These are phyloP conservation scores for Glomus cerebriforme DNA, from an alignment of 192 early-diverging fungal species.

Conservation along the genomic window DNA sequence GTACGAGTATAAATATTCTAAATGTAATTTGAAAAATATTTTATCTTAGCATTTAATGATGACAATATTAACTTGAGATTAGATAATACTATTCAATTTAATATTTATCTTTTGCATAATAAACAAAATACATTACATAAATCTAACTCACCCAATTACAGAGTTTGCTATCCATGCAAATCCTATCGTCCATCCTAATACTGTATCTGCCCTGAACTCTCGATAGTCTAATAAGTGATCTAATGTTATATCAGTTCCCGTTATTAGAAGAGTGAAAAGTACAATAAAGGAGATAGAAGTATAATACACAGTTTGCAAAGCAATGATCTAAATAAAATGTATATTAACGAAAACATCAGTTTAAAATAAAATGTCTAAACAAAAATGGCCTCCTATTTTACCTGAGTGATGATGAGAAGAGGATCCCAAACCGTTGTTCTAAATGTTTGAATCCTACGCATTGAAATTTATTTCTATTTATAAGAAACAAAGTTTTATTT, in stretches of 20 bases:
- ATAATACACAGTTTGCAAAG: constrained; percentile 64
- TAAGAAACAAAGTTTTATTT: too few relatives aligned
- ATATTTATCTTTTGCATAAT: neutral
- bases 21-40: constrained; percentile 36
- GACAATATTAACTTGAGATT: neutral
- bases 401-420: constrained; percentile 51
- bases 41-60: constrained; percentile 24
- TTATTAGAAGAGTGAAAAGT: constrained; percentile 54
- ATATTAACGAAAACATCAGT: neutral
- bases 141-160: constrained; percentile 50
- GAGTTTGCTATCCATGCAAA: constrained; percentile 70
- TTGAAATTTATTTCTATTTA: neutral
- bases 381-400: constrained; percentile 24
- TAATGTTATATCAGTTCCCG: constrained; percentile 64
- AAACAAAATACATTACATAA: neutral
- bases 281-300: constrained; percentile 53
- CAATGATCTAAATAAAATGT: constrained; percentile 44
- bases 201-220: constrained; percentile 61
- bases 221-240: constrained; percentile 66
- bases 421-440: constrained; percentile 53
- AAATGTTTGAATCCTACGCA: constrained; percentile 41
- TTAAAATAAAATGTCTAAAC: neutral
- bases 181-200: constrained; percentile 68
- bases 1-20: constrained; percentile 50
- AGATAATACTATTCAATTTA: neutral